A percentile compares a stretch with the other conserved stretches of the same genome.
phyloP scores from a whole-genome alignment of 352 stramenopile species.

The Phytophthora sojae region DNA sequence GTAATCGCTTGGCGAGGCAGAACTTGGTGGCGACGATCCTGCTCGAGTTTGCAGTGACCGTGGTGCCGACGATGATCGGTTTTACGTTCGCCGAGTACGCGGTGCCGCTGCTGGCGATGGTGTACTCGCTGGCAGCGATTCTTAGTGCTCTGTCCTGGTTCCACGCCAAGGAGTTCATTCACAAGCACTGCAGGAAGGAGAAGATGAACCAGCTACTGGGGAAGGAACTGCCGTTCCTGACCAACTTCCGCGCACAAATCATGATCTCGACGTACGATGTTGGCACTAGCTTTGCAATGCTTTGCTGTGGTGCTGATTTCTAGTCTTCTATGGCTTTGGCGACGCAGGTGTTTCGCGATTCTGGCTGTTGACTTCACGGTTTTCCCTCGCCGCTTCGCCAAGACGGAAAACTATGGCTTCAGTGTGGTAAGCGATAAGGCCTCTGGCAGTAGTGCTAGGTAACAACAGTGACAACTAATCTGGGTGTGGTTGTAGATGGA shows the following conservation, averaged over 20 bases:
- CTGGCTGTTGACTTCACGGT: constrained; percentile 98
- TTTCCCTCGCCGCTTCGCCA: constrained; percentile 95
- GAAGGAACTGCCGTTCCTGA: constrained; percentile 83
- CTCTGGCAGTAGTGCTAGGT: not conserved
- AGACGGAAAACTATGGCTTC: constrained; percentile 96
- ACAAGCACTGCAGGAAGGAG: constrained; percentile 84
- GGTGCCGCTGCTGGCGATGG: constrained; percentile 58
- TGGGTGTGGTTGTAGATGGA: constrained; percentile 92
- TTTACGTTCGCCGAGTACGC: constrained; percentile 74
- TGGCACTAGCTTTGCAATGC: not conserved
- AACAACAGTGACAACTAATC: constrained; percentile 1
- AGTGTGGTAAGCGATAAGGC: constrained; percentile 78
- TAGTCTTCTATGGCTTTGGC: not conserved
- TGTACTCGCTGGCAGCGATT: constrained; percentile 62
- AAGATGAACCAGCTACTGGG: constrained; percentile 80
- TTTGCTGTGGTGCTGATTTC: not conserved
- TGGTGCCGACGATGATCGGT: constrained; percentile 74
- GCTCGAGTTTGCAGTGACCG: constrained; percentile 75
- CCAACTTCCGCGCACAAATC: constrained; percentile 82
- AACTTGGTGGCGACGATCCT: constrained; percentile 60
- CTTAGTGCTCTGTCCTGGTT: constrained; percentile 72
- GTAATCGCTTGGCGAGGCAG: constrained; percentile 24
- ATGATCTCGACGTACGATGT: constrained; percentile 80
- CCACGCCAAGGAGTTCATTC: constrained; percentile 75
- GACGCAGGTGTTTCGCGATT: constrained; percentile 89